phyloP scores from a whole-genome alignment of 352 stramenopile genomes.

The Phytophthora sansomeana region DNA sequence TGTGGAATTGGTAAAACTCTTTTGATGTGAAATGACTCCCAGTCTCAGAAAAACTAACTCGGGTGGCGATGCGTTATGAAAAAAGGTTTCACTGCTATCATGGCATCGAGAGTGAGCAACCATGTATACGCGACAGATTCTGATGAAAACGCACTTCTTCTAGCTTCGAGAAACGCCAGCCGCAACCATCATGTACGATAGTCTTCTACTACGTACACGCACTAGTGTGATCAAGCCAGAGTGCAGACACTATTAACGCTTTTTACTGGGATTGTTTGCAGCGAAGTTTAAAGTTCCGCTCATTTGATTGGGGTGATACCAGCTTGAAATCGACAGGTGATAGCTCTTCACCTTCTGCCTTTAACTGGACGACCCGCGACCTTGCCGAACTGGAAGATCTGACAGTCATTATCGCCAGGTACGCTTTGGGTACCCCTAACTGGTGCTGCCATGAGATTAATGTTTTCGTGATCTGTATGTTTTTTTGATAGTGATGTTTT shows the following conservation, averaged over 20 bases:
- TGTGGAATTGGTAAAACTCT: slow-evolving; percentile 55
- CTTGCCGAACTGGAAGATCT: slow-evolving; percentile 17
- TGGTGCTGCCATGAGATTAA: background rate
- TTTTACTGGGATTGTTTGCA: slow-evolving; percentile 5
- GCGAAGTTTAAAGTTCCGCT: slow-evolving; percentile 36
- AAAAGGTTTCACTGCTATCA: slow-evolving; percentile 57
- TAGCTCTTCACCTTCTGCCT: slow-evolving; percentile 5
- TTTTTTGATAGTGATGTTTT: slow-evolving; percentile 62
- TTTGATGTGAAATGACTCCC: background rate
- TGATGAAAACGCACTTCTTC: slow-evolving; percentile 42
- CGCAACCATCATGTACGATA: slow-evolving; percentile 37
- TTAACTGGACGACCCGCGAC: slow-evolving; percentile 41
- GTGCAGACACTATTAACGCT: background rate
- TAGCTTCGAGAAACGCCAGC: slow-evolving; percentile 47
- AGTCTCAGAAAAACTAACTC: background rate
- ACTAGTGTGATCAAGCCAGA: background rate
- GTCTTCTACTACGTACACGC: too few relatives aligned
- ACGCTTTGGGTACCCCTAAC: background rate
- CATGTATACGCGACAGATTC: slow-evolving; percentile 60
- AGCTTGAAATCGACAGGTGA: background rate
- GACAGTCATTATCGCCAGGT: slow-evolving; percentile 51
- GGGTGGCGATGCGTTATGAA: background rate
- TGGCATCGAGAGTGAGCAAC: slow-evolving; percentile 39
- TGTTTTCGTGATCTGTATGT: background rate
- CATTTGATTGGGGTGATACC: slow-evolving; percentile 16